Base-by-base conservation (phyloP, 371 early-diverging fungal genomes). In the Lichtheimia corymbifera region DNA sequence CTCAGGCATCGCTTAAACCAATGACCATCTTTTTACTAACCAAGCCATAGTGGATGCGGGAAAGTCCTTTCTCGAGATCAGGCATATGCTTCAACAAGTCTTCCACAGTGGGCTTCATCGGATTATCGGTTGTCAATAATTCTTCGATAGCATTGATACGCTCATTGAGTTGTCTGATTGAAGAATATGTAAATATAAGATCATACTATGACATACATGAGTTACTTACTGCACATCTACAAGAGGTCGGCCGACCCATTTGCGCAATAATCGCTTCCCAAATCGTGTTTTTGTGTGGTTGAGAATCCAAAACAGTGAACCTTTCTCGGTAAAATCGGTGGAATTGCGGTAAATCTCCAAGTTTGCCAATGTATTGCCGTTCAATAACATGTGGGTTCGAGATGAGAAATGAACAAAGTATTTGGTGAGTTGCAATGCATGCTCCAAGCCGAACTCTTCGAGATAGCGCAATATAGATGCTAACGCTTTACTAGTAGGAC, bases 221-320 rank as follows among this genome's bases (percentile, higher is more conserved):
- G 35, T n/a, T 13, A 40, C 52, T 42, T 30, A 73, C 79, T 59
- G 44, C 3, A 63, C 55, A 45, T 88, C 70, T 5, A 85, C 67
- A 14, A 90, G 73, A 0, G 97, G 97, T 52, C 86, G 77, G 0
- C 88, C 88, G 3, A 94, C 71, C 94, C 94, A 95, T 62, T 86
- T 87, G 44, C 86, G 84, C 50, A 97, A 73, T 58, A 92, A 59
- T 25, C 96, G 74, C 40, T 83, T 65, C 18, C 97, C 97, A 72
- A 91, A 91, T 27, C 77, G 74, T 3, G 94, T 91, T 3, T 59
- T 65, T 0, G 93, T 92, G 53, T 83, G 84, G 63, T 92, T 85
- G 55, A 94, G 59, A 1, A 86, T 72, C 64, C 83, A 79, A 49
- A 92, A 80, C 42, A 94, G 69, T 0, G 85, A 81, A 0, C 91